Base-by-base conservation (phyloP, 139 green algal species). In the Tetraselmis striata region DNA sequence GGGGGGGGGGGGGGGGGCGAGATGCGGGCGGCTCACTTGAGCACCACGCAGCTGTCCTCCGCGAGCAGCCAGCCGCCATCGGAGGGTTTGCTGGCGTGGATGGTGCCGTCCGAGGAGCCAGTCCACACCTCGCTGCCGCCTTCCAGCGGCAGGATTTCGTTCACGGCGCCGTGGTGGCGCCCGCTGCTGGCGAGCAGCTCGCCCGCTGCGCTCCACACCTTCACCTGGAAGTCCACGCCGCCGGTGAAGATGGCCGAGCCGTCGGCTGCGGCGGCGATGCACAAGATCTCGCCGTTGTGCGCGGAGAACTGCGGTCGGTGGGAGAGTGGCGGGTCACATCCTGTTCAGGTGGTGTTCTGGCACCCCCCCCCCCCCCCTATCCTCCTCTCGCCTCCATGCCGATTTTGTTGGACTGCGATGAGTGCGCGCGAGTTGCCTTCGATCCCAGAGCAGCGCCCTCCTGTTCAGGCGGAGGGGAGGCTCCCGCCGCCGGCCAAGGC, bases 221-320 rank as follows among this genome's bases (percentile, higher is more conserved):
- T 85, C 11, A 85, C 78, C 82, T 85, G 83, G 80, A 90, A 92
- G 78, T 92, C 88, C 28, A 88, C 83, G 0, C 88, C 86, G 0
- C 88, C 86, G 0, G 86, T 90, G 59, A 90, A 24, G 28, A 90
- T 83, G 58, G 86, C 85, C 31, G 84, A 82, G 45, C 77, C 26
- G 28, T 32, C 80, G 0, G 78, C 81, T 0, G 80, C 83, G 0
- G 79, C 28, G 5, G 58, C 29, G 30, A 90, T 87, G 81, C 80
- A 82, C 0, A 86, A 87, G 29, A 92, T 83, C 80, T 92, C 88
- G 1, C 88, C 86, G 76, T 92, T 88, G 82, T 92, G 88, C 0
- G 86, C 88, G 0, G 83, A 75, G 80, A 92, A 90, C 45, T 67
- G 45, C 45, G 18, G 45, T n/a, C n/a, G n/a, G n/a, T n/a, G n/a